These are phyloP conservation scores for Onygenales sp. DNA, from an alignment of 2,329 filamentous ascomycete genomes.

Conservation along the genomic window DNA sequence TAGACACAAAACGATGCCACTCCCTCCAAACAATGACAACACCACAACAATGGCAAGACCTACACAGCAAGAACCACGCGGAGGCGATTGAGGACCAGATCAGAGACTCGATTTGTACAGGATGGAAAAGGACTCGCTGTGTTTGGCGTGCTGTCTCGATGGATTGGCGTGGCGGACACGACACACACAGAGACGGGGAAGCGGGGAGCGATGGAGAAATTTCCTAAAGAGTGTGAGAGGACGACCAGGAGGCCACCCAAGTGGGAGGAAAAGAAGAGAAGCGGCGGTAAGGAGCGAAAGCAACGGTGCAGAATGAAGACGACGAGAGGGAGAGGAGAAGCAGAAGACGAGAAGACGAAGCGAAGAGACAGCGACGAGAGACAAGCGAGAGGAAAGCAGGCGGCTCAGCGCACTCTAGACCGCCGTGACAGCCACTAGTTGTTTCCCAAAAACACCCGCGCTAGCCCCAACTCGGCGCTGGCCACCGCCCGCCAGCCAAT, in stretches of 20 bases:
- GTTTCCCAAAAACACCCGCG: too few species aligned
- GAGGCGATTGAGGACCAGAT: background rate
- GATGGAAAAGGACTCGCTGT: background rate
- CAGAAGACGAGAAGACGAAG: constrained; percentile 8
- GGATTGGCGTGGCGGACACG: background rate
- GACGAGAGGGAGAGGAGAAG: constrained; percentile 10
- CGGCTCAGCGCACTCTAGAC: background rate
- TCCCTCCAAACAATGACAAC: background rate
- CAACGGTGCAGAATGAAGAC: constrained; percentile 10
- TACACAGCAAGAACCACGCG: too few species aligned
- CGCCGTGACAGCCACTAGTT: background rate
- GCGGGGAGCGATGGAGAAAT: constrained; percentile 10
- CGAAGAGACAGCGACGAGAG: constrained; percentile 2
- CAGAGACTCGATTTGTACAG: background rate
- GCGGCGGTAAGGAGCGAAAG: constrained; percentile 4
- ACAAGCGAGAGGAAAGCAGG: constrained; percentile 9
- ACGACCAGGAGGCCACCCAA: constrained; percentile 30
- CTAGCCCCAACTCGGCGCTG: too few species aligned
- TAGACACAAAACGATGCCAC: background rate
- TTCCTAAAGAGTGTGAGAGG: constrained; percentile 32
- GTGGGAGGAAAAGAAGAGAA: constrained; percentile 29
- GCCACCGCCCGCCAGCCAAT: background rate
- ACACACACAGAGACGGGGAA: background rate
- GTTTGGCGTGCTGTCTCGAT: background rate
- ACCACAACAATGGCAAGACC: background rate